Evolutionary conservation across 352 stramenopile genomes (phyloP), one percentile per base, ranked within the genome.

Genomic region (Plasmopara halstedii): DNA sequence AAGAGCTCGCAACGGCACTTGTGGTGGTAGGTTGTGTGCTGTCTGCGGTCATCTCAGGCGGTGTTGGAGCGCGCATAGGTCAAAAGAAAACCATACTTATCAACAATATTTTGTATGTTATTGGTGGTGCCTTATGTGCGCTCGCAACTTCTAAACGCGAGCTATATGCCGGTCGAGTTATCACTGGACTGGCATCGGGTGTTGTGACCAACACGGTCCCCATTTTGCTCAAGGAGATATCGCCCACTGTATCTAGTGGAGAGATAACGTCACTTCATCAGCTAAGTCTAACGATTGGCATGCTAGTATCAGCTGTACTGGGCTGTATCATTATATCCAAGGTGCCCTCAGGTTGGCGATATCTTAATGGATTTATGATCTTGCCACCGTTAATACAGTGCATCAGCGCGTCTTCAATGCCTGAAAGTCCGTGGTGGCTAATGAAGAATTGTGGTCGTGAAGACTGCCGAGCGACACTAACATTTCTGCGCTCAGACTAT

Each of bases 401-500:
- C 26, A 15, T 81, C 22, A 56, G 74, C 19, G 58, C 73, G 32
- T 53, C 54, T 14, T 72, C 78, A 20, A 69, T 96, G 26, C 82
- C 86, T 0, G 85, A 96, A 58, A 95, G 82, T 64, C 85, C 85
- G 19, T 90, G 77, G 62, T 96, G 86, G 86, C 62, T 95, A 6
- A 83, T 95, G 62, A 88, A 83, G 50, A 70, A 78, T 33, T 67
- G 70, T 14, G 67, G 79, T 32, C 54, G 67, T 58, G 52, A 67
- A 25, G 64, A 72, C 2, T 67, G 54, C 14, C 58, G 58, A 11
- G 58, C 49, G 4, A 56, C 37, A 35, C 44, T 85, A 15, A 27
- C 70, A 35, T 83, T 62, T 42, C 26, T 86, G 32, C 77, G 74
- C 6, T 49, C 58, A 29, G 42, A 19, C 9, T 39, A 42, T 23